Conservation (phyloP, 2,329 filamentous ascomycete genomes). For the Cryphonectria radicalis region DNA sequence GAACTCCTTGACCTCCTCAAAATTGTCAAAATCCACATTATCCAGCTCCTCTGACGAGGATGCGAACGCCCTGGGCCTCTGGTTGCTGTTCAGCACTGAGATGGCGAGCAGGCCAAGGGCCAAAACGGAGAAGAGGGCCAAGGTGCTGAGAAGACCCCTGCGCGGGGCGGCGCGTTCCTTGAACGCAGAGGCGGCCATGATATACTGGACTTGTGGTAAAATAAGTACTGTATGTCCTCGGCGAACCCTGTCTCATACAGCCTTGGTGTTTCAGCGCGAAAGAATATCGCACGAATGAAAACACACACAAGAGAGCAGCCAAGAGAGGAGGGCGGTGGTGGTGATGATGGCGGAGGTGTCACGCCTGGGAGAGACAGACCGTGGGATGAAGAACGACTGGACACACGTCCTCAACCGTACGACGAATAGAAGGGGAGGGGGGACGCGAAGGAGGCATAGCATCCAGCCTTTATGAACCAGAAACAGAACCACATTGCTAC, state of each 20-base stretch:
- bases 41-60: slow-evolving; percentile 19
- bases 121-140: slow-evolving; percentile 26
- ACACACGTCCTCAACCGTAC: background rate
- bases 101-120: slow-evolving; percentile 24
- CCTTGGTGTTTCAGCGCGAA: background rate
- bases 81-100: slow-evolving; percentile 24
- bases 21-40: slow-evolving; percentile 23
- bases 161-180: slow-evolving; percentile 20
- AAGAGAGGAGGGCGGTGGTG: background rate
- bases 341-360: background rate
- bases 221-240: background rate
- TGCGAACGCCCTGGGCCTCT: slow-evolving; percentile 6
- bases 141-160: slow-evolving; percentile 16
- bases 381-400: background rate
- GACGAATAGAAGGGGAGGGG: no score
- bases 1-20: slow-evolving; percentile 24
- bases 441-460: background rate
- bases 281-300: background rate
- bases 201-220: background rate
- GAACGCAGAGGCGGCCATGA: slow-evolving; percentile 18
- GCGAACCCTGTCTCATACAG: background rate
- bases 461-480: slow-evolving; percentile 8
- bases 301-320: background rate
- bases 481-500: background rate
- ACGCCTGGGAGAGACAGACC: background rate